Evolutionary conservation across 352 stramenopile species (phyloP), one percentile per base, ranked within the genome.

Genomic region (Phytophthora crassamura): DNA sequence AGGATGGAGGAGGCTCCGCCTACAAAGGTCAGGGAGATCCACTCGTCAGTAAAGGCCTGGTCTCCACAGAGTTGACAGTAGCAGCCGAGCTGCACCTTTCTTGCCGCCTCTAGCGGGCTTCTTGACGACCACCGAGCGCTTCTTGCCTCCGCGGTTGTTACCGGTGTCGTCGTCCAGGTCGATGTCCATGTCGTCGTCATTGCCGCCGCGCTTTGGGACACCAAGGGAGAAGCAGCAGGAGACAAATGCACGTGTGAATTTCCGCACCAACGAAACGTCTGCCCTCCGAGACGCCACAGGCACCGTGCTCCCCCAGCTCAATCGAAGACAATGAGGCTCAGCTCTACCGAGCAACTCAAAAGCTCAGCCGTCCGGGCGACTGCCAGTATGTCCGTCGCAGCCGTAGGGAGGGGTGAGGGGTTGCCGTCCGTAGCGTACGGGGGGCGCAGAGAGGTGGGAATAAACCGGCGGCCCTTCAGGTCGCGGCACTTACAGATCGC

Each of bases 161-260:
- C 74, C 74, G 34, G 32, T 54, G 22, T 59, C 63, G 22, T 82
- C 72, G 45, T 86, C 82, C 45, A 84, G 57, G 25, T 89, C 80
- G 16, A 91, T 66, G 59, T 91, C 82, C 82, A 91, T 91, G 53
- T 78, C 64, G 39, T 84, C 69, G 56, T 86, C 75, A 30, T 78
- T 60, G 38, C 72, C 49, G 48, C 60, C 61, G 61, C 65, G 70
- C 70, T 78, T 78, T 72, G 28, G 33, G 12, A 75, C 36, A 75
- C 45, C 65, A 78, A 67, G 50, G 59, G 33, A 70, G 53, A 77
- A 69, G 42, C 12, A 69, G 51, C 51, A 66, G 57, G 28, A 71
- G 41, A 64, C 48, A 74, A 72, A 48, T 53, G 50, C 43, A 74
- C 43, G 59, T 70, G 50, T 66, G 20, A 77, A 74, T 69, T 53